Evolutionary conservation across 805 yeast species (phyloP).

Genomic region (Myxozyma mucilagina): DNA sequence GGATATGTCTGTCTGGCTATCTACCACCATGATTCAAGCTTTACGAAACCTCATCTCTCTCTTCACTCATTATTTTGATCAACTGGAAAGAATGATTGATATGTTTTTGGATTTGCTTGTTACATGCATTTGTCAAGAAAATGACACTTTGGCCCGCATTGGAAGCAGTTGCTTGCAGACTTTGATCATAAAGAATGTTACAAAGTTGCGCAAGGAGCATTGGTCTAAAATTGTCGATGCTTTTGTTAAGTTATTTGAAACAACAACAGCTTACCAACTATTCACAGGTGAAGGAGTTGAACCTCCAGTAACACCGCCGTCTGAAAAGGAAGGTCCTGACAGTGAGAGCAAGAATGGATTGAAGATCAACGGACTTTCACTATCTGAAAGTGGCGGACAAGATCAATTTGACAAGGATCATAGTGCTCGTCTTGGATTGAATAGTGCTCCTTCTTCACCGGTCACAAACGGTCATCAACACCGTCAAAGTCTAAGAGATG

Average conservation of each 20-base stretch:
- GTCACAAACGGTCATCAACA: not conserved
- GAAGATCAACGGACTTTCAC: slow-evolving; percentile 28
- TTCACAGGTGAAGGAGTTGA: slow-evolving; percentile 52
- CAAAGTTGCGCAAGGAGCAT: slow-evolving; percentile 61
- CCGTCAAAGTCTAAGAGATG: not conserved
- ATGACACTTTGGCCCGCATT: slow-evolving; percentile 92
- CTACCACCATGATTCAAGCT: slow-evolving; percentile 95
- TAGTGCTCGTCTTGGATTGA: slow-evolving; percentile 21
- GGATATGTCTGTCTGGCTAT: slow-evolving; percentile 90
- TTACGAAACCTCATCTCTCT: slow-evolving; percentile 81
- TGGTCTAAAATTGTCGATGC: slow-evolving; percentile 73
- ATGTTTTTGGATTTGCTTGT: slow-evolving; percentile 76
- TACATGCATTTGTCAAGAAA: slow-evolving; percentile 93
- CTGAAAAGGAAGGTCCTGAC: slow-evolving; percentile 16
- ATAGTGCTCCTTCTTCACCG: slow-evolving; percentile 14
- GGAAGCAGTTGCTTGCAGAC: slow-evolving; percentile 88
- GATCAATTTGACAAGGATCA: slow-evolving; percentile 23
- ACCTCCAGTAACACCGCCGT: slow-evolving; percentile 40
- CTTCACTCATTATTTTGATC: slow-evolving; percentile 77
- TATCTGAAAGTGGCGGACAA: not conserved
- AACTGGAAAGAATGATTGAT: slow-evolving; percentile 69
- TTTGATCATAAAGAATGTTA: slow-evolving; percentile 71
- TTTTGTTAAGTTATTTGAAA: slow-evolving; percentile 67
- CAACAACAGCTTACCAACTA: slow-evolving; percentile 84
- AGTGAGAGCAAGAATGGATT: slow-evolving; percentile 7